phyloP scores from a whole-genome alignment of 2,329 filamentous ascomycete genomes.

The Paraphoma sp. region DNA sequence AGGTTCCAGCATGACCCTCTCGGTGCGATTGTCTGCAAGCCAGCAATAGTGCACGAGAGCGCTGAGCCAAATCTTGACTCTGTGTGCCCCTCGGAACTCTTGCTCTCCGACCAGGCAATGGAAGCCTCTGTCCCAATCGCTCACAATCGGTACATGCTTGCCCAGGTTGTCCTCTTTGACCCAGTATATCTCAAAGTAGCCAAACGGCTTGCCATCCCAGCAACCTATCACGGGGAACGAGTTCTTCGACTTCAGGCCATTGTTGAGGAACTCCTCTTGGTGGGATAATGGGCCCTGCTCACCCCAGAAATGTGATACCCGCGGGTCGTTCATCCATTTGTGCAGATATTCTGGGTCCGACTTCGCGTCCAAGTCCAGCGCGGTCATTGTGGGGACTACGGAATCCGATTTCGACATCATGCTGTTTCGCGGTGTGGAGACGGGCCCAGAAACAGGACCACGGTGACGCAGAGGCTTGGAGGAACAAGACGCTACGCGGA shows the following conservation, averaged over 20 bases:
- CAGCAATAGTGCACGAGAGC: slow-evolving; percentile 88
- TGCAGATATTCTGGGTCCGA: slow-evolving; percentile 75
- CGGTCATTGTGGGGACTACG: slow-evolving; percentile 39
- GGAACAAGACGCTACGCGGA: slow-evolving; percentile 80
- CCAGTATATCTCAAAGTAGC: slow-evolving; percentile 98
- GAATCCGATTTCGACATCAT: slow-evolving; percentile 60
- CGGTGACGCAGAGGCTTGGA: slow-evolving; percentile 68
- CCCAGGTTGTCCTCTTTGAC: slow-evolving; percentile 89
- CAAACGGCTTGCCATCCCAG: slow-evolving; percentile 95
- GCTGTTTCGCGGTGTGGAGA: slow-evolving; percentile 28
- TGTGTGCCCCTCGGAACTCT: slow-evolving; percentile 81
- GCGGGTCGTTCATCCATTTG: slow-evolving; percentile 86
- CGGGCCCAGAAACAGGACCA: slow-evolving; percentile 57
- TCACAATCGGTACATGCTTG: slow-evolving; percentile 68
- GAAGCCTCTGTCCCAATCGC: slow-evolving; percentile 85
- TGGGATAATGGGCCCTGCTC: slow-evolving; percentile 62
- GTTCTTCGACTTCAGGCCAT: slow-evolving; percentile 70
- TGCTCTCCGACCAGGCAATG: slow-evolving; percentile 92
- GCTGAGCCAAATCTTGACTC: slow-evolving; percentile 81
- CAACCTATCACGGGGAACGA: slow-evolving; percentile 90
- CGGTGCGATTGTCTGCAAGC: slow-evolving; percentile 78
- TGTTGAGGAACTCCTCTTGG: slow-evolving; percentile 72
- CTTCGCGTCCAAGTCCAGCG: slow-evolving; percentile 36
- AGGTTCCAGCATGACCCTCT: slow-evolving; percentile 85
- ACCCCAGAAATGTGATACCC: slow-evolving; percentile 87